Conservation (phyloP, 805 yeast genomes). For the Metschnikowia orientalis region DNA sequence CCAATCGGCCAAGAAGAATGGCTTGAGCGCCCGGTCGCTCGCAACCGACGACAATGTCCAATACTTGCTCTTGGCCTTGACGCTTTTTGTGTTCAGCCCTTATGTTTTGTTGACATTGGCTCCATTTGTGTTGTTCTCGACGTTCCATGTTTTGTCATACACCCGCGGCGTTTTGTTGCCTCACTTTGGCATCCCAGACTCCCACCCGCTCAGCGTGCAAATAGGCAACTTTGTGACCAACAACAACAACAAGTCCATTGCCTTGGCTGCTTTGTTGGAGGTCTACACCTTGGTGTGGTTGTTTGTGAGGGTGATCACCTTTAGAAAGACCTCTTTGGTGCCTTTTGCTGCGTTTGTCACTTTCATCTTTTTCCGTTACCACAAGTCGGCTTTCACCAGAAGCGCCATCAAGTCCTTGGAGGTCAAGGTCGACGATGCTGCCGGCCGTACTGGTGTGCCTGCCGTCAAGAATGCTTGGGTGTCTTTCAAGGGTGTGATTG, state of each 20-base stretch:
- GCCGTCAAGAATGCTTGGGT: constrained; percentile 36
- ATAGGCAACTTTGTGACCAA: constrained; percentile 31
- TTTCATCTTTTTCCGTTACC: constrained; percentile 75
- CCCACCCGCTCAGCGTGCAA: constrained; percentile 35
- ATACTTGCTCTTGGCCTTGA: constrained; percentile 58
- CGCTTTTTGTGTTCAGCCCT: constrained; percentile 48
- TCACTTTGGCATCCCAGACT: constrained; percentile 37
- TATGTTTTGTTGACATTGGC: constrained; percentile 56
- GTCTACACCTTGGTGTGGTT: constrained; percentile 43
- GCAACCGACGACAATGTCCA: constrained; percentile 62
- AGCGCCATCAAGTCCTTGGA: constrained; percentile 64
- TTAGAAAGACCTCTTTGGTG: constrained; percentile 59
- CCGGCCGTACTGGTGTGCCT: constrained; percentile 27
- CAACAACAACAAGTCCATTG: constrained; percentile 36
- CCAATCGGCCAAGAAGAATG: constrained; percentile 43
- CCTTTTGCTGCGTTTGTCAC: constrained; percentile 49
- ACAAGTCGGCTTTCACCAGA: constrained; percentile 69
- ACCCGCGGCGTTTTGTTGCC: constrained; percentile 65
- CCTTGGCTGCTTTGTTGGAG: constrained; percentile 38
- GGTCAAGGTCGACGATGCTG: constrained; percentile 39
- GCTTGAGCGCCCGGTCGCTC: constrained; percentile 21
- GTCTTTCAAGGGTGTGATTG: constrained; percentile 28
- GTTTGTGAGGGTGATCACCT: constrained; percentile 50
- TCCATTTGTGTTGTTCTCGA: constrained; percentile 74
- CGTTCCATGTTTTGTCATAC: constrained; percentile 79